These are phyloP conservation scores for Colletotrichum musicola DNA, from an alignment of 2,329 filamentous ascomycete species.

Conservation along the genomic window DNA sequence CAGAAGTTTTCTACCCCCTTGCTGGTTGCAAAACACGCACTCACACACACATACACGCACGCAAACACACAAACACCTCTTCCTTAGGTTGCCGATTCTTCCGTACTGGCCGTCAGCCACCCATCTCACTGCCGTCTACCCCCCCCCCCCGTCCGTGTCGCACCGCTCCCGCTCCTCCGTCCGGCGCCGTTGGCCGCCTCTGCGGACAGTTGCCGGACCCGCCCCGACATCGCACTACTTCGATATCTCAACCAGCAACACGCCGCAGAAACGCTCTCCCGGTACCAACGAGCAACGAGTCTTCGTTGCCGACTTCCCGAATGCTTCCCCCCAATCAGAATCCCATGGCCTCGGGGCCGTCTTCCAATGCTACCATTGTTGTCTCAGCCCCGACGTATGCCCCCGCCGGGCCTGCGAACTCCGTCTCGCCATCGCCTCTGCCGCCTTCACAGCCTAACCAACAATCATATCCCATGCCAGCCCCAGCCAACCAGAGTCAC, in stretches of 20 bases:
- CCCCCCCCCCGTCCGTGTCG: constrained; percentile 9
- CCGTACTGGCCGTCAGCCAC: constrained; percentile 17
- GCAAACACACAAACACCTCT: no score
- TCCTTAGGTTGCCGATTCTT: constrained; percentile 5
- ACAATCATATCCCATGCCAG: constrained; percentile 15
- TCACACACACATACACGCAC: no score
- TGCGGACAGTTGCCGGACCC: constrained; percentile 36
- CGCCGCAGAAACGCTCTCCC: constrained; percentile 2
- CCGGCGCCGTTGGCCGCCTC: constrained; percentile 28
- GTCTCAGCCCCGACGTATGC: constrained; percentile 22
- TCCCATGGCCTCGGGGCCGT: constrained; percentile 15
- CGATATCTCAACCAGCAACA: neutral
- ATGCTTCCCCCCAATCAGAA: constrained; percentile 11
- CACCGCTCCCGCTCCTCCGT: constrained; percentile 23
- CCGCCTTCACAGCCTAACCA: constrained; percentile 10
- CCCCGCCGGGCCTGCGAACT: constrained; percentile 15
- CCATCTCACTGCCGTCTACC: constrained; percentile 8
- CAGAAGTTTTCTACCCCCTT: constrained; percentile 12
- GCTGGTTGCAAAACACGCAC: neutral
- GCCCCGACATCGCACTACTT: constrained; percentile 29
- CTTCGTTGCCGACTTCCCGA: constrained; percentile 18
- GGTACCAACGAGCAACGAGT: constrained; percentile 24
- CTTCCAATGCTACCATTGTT: constrained; percentile 26
- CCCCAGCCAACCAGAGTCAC: constrained; percentile 40
- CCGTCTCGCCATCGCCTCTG: constrained; percentile 29